These are phyloP conservation scores for Lachnellula occidentalis DNA, from an alignment of 2,329 filamentous ascomycete genomes.

Conservation along the genomic window DNA sequence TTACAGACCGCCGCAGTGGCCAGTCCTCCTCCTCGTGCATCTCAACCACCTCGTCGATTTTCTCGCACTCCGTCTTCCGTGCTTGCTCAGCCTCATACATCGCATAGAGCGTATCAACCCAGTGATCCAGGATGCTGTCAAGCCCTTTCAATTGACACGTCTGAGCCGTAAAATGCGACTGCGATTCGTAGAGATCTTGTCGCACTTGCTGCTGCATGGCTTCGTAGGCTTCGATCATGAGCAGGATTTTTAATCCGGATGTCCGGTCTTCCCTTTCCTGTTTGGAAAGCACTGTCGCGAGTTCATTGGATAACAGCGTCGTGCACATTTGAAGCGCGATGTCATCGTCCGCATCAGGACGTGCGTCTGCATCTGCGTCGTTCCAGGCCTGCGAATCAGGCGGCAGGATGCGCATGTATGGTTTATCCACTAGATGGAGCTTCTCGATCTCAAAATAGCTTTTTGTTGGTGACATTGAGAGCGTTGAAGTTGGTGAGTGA, in stretches of 20 bases:
- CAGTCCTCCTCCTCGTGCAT: slow-evolving; percentile 4
- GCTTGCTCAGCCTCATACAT: slow-evolving; percentile 26
- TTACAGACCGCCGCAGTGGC: slow-evolving; percentile 17
- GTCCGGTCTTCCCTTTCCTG: slow-evolving; percentile 15
- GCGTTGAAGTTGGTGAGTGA: slow-evolving; percentile 8
- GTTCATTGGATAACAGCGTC: slow-evolving; percentile 25
- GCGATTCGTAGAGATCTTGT: slow-evolving; percentile 12
- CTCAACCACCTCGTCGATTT: background rate
- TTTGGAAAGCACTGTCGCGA: slow-evolving; percentile 19
- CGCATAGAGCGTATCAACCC: slow-evolving; percentile 27
- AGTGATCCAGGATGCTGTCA: slow-evolving; percentile 24
- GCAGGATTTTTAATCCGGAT: slow-evolving; percentile 27
- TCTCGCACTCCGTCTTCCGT: slow-evolving; percentile 2
- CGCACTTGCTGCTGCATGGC: slow-evolving; percentile 20
- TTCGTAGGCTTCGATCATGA: slow-evolving; percentile 31
- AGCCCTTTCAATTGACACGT: slow-evolving; percentile 14
- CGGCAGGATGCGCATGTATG: background rate
- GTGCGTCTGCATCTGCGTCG: background rate
- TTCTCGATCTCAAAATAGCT: slow-evolving; percentile 3
- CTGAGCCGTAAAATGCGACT: slow-evolving; percentile 7
- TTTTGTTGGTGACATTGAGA: background rate
- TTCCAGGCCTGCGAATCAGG: background rate
- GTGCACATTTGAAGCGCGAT: slow-evolving; percentile 27
- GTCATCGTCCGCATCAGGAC: slow-evolving; percentile 11
- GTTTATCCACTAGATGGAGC: slow-evolving; percentile 1